Base-by-base conservation (phyloP, 73 alveolate species). In the Paramecium tetraurelia region DNA sequence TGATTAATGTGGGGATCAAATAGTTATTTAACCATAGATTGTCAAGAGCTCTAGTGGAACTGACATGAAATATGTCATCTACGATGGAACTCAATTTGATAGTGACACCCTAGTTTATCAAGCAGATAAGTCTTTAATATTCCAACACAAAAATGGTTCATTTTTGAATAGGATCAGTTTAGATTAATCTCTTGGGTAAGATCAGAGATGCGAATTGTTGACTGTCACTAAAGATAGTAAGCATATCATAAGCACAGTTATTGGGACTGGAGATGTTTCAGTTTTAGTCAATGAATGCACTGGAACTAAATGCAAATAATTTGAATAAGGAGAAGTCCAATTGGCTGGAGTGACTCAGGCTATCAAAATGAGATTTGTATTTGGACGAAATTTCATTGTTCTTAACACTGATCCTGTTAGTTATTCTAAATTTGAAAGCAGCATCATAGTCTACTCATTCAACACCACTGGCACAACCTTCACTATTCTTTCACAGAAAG, bases 261-360 rank as follows among this genome's bases (percentile, higher is more conserved):
- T 22, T 80, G 50, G 57, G 4, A 44, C 4, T 5, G 57, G 43
- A 8, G 90, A 21, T 11, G 68, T 80, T 22, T 10, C 24, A 9
- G 84, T 24, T 5, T 38, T 72, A 29, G 86, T 72, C 7, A 80
- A 33, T 80, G 63, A 80, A 80, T 44, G 70, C 18, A 80, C 90
- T 18, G 75, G 31, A 44, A 38, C 38, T 21, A 27, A 20, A 11
- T 44, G 90, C n/a, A 2, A 40, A 11, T 7, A 33, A 18, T 80
- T 27, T 29, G 18, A 21, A 6, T 44, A 41, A 44, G 90, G 75
- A 3, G 22, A 20, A 22, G 36, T 18, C 3, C 0, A 22, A 14
- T 80, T 80, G 6, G 72, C 90, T 24, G 90, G 90, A 44, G 90
- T 80, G 0, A 22, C 75, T 16, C 16, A 80, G 21, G 48, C 57